Evolutionary conservation across 2,329 filamentous ascomycete genomes (phyloP).

Genomic region (Beauveria bassiana): DNA sequence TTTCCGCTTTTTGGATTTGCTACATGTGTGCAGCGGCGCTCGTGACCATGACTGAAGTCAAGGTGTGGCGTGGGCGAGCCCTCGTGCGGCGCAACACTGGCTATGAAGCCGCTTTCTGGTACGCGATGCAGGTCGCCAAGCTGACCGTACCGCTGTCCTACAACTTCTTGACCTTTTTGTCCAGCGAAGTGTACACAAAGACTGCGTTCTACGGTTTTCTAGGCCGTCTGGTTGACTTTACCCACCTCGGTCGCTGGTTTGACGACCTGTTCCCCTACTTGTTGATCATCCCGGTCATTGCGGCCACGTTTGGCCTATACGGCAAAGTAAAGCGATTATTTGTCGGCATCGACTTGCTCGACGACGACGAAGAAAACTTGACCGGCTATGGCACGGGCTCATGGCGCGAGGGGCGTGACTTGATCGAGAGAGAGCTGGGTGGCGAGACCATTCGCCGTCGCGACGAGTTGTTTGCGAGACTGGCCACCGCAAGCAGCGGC

Average conservation of each 20-base stretch:
- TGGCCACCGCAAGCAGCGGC: slow-evolving; percentile 17
- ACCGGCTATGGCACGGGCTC: slow-evolving; percentile 66
- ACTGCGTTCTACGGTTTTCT: slow-evolving; percentile 87
- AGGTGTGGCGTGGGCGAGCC: slow-evolving; percentile 94
- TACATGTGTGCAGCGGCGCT: slow-evolving; percentile 95
- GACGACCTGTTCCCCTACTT: slow-evolving; percentile 84
- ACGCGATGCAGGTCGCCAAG: slow-evolving; percentile 83
- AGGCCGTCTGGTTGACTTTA: slow-evolving; percentile 74
- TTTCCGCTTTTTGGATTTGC: slow-evolving; percentile 79
- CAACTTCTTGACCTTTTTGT: slow-evolving; percentile 92
- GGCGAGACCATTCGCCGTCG: slow-evolving; percentile 50
- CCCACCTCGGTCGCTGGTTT: slow-evolving; percentile 73
- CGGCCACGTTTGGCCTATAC: slow-evolving; percentile 85
- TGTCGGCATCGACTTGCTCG: slow-evolving; percentile 65
- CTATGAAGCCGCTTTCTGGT: slow-evolving; percentile 92
- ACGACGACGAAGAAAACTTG: slow-evolving; percentile 63
- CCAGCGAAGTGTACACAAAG: slow-evolving; percentile 59
- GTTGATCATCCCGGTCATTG: slow-evolving; percentile 75
- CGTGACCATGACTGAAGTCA: slow-evolving; percentile 81
- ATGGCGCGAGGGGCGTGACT: slow-evolving; percentile 84
- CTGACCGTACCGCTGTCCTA: slow-evolving; percentile 88
- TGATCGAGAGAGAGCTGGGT: slow-evolving; percentile 80
- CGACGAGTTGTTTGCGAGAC: slow-evolving; percentile 32
- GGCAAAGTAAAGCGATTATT: slow-evolving; percentile 73
- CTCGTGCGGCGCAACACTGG: slow-evolving; percentile 87